Percentiles rank a stretch among this genome's conserved stretches.
phyloP scores from a whole-genome alignment of 441 rosid genomes.

The Omphalea diandra region DNA sequence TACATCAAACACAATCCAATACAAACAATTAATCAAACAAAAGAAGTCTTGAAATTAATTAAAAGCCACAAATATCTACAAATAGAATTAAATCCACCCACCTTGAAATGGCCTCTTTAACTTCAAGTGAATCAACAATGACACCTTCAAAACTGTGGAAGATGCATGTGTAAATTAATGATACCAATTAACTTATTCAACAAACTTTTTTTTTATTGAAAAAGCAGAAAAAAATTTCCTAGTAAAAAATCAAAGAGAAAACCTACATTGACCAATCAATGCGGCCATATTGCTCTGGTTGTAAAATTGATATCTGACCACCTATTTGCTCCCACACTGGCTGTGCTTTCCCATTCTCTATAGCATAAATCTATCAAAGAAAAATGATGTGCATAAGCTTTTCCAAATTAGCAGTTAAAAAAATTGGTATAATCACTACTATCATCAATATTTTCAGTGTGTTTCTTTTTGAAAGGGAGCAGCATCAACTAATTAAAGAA shows the following conservation, averaged over 20 bases:
- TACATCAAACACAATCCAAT: not conserved
- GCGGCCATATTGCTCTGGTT: conserved; percentile 45
- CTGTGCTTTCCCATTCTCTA: conserved; percentile 56
- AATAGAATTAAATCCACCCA: conserved; percentile 30
- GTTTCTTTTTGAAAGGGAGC: conserved; percentile 12
- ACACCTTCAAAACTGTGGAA: conserved; percentile 84
- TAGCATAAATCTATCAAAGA: conserved; percentile 67
- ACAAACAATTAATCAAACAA: conserved; percentile 14
- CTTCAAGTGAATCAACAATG: conserved; percentile 81
- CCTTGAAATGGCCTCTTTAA: conserved; percentile 81
- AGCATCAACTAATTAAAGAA: conserved; percentile 5
- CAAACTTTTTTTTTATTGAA: conserved; percentile 3
- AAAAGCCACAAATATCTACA: not conserved
- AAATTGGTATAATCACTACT: too few relatives aligned
- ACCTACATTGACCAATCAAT: conserved; percentile 93
- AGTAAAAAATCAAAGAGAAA: conserved; percentile 18
- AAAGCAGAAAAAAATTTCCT: too few relatives aligned
- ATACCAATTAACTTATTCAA: conserved; percentile 15
- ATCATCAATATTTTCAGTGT: conserved; percentile 3
- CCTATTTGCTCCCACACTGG: conserved; percentile 70
- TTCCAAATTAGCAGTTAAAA: conserved; percentile 27
- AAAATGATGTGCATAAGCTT: conserved; percentile 36
- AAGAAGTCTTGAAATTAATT: conserved; percentile 16
- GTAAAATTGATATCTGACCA: conserved; percentile 52
- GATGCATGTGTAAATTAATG: conserved; percentile 19